Evolutionary conservation across 805 yeast species (phyloP), one percentile per base, ranked within the genome.

Genomic region (Candida insectalens): DNA sequence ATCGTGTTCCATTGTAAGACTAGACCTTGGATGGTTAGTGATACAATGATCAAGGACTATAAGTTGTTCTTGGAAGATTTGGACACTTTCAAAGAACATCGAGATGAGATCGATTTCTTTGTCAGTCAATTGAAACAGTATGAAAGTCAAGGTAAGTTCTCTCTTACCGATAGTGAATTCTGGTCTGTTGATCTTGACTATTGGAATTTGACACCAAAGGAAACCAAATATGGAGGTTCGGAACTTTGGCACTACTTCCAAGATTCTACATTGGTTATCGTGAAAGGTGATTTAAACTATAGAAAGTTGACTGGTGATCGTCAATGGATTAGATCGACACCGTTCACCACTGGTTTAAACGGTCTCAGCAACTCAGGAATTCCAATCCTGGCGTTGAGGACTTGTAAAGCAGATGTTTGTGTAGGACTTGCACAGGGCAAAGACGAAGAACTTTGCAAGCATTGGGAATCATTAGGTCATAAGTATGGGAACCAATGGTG

Each of bases 21-120:
- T 33, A 71, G 87, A 39, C 96, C 97, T 22, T 92, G 97, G 94
- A 89, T 92, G 79, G 97, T 92, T 14, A 83, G 95, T 45, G 99
- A 92, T 57, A 94, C 92, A 6, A 76, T 87, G 75, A 72, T 83
- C 19, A 77, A 76, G 49, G 99, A 92, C 59, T 75, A 84, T 39
- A 63, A 65, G 30, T 51, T 67, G 20, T 62, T 84, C 34, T 42
- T 83, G 13, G 45, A 57, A 9, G 83, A 83, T 47, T 53, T 48
- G 19, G 71, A 78, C 45, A 45, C 62, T 5, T 84, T 80, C 61
- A 60, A 67, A 4, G 64, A 66, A 12, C 62, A 63, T 37, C 55
- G 67, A 30, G 57, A 46, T 4, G 75, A 74, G 19, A 34, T 78
- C 21, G 63, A 71, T 31, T 57, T 55, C 41, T 54, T 82, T 13